Conservation (phyloP, 257 asterid species). For the Plantago ovata region DNA sequence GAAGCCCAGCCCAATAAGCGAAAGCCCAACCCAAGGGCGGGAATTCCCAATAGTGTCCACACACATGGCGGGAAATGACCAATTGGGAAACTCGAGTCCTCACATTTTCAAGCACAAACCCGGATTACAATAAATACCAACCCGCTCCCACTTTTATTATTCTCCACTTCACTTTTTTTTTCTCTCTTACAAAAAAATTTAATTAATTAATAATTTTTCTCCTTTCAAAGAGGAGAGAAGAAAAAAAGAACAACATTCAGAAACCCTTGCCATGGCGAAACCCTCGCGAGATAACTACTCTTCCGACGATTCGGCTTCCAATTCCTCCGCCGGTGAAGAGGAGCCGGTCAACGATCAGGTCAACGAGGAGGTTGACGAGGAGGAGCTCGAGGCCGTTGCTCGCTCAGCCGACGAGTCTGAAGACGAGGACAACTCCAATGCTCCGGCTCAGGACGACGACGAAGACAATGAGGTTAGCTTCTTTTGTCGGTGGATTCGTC, state of each 20-base stretch:
- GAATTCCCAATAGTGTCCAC: constrained; percentile 15
- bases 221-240: constrained; percentile 9
- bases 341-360: constrained; percentile 48
- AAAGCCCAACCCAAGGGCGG: constrained; percentile 36
- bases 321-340: constrained; percentile 64
- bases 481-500: background rate
- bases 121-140: constrained; percentile 18
- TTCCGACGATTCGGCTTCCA: constrained; percentile 49
- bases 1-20: background rate
- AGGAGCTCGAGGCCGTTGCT: constrained; percentile 94
- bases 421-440: constrained; percentile 35
- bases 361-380: constrained; percentile 81
- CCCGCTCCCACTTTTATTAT: constrained; percentile 13
- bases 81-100: constrained; percentile 7
- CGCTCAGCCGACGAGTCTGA: constrained; percentile 75
- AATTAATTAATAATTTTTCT: too few species aligned
- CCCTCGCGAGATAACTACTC: constrained; percentile 47
- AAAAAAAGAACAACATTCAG: constrained; percentile 13
- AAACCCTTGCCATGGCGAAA: constrained; percentile 53
- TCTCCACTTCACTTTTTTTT: constrained; percentile 2
- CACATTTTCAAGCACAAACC: background rate
- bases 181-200: background rate
- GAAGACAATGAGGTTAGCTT: constrained; percentile 60
- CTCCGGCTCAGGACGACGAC: constrained; percentile 38
- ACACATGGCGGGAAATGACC: constrained; percentile 43